Evolutionary conservation across 306 rosid species (phyloP).

Genomic region (Trifolium repens): DNA sequence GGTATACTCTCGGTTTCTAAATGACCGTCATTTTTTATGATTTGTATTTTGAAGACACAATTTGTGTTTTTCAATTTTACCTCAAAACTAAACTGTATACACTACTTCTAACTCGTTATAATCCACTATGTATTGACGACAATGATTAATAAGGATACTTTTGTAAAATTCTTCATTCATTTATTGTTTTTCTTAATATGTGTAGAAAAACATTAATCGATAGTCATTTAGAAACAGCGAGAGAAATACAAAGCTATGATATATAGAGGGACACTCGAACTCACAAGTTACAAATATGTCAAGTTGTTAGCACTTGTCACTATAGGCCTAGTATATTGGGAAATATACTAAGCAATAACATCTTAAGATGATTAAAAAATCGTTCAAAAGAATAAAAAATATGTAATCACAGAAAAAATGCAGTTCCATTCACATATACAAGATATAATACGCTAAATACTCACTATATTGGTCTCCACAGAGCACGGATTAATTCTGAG

Average conservation of each 20-base stretch:
- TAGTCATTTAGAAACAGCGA: no score
- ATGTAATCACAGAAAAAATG: slow-evolving; percentile 16
- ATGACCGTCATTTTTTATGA: background rate
- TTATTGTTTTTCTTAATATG: no score
- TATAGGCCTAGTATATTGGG: slow-evolving; percentile 4
- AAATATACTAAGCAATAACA: slow-evolving; percentile 20
- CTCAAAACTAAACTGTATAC: background rate
- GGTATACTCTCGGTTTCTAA: background rate
- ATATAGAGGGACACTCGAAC: background rate
- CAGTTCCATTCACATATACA: slow-evolving; percentile 2
- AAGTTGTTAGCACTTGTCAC: slow-evolving; percentile 5
- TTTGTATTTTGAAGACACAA: background rate
- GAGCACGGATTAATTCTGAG: slow-evolving; percentile 54
- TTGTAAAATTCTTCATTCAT: no score
- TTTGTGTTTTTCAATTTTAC: background rate
- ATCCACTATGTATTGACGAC: no score
- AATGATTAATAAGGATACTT: no score
- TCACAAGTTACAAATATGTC: background rate
- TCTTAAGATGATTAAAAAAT: background rate
- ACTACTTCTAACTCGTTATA: background rate
- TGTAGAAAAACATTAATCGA: no score
- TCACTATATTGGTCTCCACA: slow-evolving; percentile 85
- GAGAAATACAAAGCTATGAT: no score
- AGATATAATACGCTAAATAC: slow-evolving; percentile 39
- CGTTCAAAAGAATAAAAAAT: slow-evolving; percentile 12